A percentile compares a stretch with the other conserved stretches of the same genome.
phyloP scores from a whole-genome alignment of 306 rosid genomes.

The Quercus alba region DNA sequence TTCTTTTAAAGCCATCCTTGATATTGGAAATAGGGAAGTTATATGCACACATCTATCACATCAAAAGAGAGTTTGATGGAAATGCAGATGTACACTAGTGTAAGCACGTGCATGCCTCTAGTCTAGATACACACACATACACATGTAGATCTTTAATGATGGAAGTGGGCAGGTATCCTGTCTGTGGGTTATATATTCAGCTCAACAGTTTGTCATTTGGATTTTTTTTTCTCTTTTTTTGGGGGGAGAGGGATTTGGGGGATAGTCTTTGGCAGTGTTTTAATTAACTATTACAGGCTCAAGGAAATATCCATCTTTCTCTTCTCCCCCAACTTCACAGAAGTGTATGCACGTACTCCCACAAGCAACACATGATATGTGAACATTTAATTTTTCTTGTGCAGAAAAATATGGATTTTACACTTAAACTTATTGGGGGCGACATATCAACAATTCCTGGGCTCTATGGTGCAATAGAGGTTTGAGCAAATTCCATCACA shows the following conservation, averaged over 20 bases:
- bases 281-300: not conserved
- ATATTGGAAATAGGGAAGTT: not conserved
- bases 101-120: not conserved
- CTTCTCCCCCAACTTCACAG: too few relatives aligned
- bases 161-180: not conserved
- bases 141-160: not conserved
- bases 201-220: not conserved
- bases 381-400: constrained; percentile 20
- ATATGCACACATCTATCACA: not conserved
- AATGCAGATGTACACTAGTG: not conserved
- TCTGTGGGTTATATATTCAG: not conserved
- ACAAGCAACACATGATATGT: constrained; percentile 1
- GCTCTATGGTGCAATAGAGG: constrained; percentile 74
- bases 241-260: not conserved
- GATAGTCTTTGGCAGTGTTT: not conserved
- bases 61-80: not conserved
- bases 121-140: not conserved
- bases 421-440: constrained; percentile 84
- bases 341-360: not conserved
- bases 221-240: not conserved
- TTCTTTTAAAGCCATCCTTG: constrained; percentile 15
- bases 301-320: too few relatives aligned
- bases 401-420: constrained; percentile 91
- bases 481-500: constrained; percentile 34
- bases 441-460: constrained; percentile 93